phyloP scores from a whole-genome alignment of 352 stramenopile genomes.

The Albugo candida region DNA sequence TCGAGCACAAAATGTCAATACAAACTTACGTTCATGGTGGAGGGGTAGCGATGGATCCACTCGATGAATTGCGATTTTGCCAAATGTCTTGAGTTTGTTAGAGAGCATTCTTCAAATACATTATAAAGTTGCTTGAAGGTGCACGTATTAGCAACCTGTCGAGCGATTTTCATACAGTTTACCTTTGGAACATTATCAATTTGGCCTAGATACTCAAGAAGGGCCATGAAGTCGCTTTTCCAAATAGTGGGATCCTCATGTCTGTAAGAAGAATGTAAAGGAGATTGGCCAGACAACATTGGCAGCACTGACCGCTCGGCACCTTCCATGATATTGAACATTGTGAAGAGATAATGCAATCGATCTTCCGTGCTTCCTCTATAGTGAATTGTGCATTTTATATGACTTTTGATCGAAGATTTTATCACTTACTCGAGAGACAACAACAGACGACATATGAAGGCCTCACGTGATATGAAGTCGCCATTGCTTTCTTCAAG shows the following conservation, averaged over 20 bases:
- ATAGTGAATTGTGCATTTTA: background rate
- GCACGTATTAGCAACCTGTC: background rate
- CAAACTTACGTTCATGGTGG: conserved; percentile 33
- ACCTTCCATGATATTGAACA: conserved; percentile 63
- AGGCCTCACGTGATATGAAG: conserved; percentile 43
- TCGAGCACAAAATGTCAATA: background rate
- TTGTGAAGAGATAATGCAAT: conserved; percentile 75
- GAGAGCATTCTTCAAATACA: conserved; percentile 52
- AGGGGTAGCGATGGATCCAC: conserved; percentile 48
- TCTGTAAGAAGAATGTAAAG: conserved; percentile 2
- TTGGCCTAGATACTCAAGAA: conserved; percentile 43
- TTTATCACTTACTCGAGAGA: conserved; percentile 45
- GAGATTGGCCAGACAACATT: background rate
- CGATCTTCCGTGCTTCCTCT: conserved; percentile 75
- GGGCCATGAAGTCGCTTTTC: conserved; percentile 45
- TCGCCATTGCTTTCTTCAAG: conserved; percentile 36
- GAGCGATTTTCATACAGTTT: background rate
- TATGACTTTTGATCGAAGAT: background rate
- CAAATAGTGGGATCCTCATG: conserved; percentile 35
- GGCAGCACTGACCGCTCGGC: conserved; percentile 24
- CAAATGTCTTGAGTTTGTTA: conserved; percentile 28
- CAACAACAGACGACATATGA: conserved; percentile 44
- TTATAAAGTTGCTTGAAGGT: conserved; percentile 29
- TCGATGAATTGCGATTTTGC: conserved; percentile 45
- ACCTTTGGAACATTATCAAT: conserved; percentile 48